Evolutionary conservation across 2,329 filamentous ascomycete species (phyloP).

Genomic region (Phoma herbarum): DNA sequence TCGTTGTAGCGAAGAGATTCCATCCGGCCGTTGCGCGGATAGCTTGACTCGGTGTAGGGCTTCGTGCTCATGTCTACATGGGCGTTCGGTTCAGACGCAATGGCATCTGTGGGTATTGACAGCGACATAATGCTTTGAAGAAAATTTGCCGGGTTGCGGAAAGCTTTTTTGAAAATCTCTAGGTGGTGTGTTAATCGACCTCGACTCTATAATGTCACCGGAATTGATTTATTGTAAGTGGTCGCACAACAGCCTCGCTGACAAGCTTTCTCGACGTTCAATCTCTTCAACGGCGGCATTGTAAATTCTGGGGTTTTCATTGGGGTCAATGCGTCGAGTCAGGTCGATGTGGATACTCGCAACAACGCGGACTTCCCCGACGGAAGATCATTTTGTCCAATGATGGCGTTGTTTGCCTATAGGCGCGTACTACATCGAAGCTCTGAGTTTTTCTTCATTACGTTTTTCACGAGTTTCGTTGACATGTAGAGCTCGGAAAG

Average conservation of each 20-base stretch:
- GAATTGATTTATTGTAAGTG: background rate
- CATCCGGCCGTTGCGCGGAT: background rate
- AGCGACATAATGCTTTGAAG: constrained; percentile 5
- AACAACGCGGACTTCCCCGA: constrained; percentile 23
- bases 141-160: background rate
- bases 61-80: background rate
- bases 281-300: constrained; percentile 12
- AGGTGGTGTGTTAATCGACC: background rate
- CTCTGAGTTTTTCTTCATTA: constrained; percentile 6
- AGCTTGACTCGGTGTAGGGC: background rate
- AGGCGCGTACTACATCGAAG: background rate
- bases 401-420: constrained; percentile 6
- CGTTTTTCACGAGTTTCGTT: constrained; percentile 3
- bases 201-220: background rate
- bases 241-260: background rate
- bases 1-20: constrained; percentile 12
- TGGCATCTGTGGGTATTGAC: constrained; percentile 3
- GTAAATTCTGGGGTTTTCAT: constrained; percentile 16
- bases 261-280: constrained; percentile 2
- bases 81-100: background rate
- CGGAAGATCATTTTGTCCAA: constrained; percentile 10
- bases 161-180: background rate
- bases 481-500: background rate
- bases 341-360: constrained; percentile 15
- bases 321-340: constrained; percentile 13